These are phyloP conservation scores for Funneliformis mosseae DNA, from an alignment of 192 early-diverging fungal genomes.

Conservation along the genomic window DNA sequence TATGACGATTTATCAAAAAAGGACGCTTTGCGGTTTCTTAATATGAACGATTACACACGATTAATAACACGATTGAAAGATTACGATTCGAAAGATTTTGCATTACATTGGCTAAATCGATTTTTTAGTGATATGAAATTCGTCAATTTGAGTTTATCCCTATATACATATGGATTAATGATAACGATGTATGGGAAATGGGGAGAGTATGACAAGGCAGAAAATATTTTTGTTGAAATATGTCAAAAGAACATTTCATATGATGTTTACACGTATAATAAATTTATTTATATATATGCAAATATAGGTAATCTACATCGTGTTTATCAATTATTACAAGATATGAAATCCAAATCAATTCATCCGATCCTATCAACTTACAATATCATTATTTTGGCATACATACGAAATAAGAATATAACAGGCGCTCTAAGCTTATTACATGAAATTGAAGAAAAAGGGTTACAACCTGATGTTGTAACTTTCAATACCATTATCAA, in stretches of 20 bases:
- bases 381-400: conserved; percentile 13
- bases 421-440: not conserved
- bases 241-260: not conserved
- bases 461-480: not conserved
- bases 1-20: conserved; percentile 22
- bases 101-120: conserved; percentile 8
- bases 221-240: conserved; percentile 8
- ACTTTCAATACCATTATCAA: conserved; percentile 22
- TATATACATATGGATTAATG: conserved; percentile 1
- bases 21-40: not conserved
- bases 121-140: not conserved
- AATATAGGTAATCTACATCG: not conserved
- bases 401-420: conserved; percentile 7
- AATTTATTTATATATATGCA: conserved; percentile 8
- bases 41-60: not conserved
- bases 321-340: conserved; percentile 1
- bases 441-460: conserved; percentile 15
- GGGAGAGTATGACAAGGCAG: not conserved
- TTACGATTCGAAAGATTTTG: not conserved
- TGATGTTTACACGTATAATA: not conserved
- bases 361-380: not conserved
- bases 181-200: not conserved
- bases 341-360: conserved; percentile 6
- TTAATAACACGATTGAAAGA: not conserved
- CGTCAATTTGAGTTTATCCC: not conserved